A percentile compares a stretch with the other conserved stretches of the same genome.
Conservation (phyloP, 2,329 filamentous ascomycete species). For the Xylariaceae sp. region DNA sequence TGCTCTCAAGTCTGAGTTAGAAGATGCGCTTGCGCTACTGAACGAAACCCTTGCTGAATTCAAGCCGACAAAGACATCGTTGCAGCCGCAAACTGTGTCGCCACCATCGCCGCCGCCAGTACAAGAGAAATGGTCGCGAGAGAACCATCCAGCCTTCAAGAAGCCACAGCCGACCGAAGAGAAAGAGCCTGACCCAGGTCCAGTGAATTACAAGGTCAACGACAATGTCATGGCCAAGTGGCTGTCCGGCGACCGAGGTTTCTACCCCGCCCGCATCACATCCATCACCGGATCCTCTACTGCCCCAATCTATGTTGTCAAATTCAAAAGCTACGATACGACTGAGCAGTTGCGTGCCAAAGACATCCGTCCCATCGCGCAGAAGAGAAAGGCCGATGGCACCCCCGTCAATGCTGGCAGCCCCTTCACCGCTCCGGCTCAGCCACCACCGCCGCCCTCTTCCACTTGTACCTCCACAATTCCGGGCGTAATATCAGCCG, state of each 20-base stretch:
- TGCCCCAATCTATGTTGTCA: conserved; percentile 88
- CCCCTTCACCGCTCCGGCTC: conserved; percentile 32
- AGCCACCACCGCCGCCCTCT: conserved; percentile 26
- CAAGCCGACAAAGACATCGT: conserved; percentile 52
- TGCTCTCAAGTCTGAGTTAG: conserved; percentile 72
- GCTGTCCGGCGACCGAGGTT: conserved; percentile 80
- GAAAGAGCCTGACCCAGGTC: conserved; percentile 46
- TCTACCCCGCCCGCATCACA: conserved; percentile 88
- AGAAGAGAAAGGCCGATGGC: conserved; percentile 83
- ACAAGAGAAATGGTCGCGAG: conserved; percentile 70
- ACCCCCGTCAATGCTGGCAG: conserved; percentile 47
- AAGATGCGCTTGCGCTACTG: conserved; percentile 72
- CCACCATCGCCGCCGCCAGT: conserved; percentile 47
- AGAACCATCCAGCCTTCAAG: conserved; percentile 73
- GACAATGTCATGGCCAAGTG: conserved; percentile 88
- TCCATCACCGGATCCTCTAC: conserved; percentile 89
- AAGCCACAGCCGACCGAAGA: conserved; percentile 48
- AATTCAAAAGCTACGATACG: conserved; percentile 85
- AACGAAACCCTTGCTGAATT: conserved; percentile 77
- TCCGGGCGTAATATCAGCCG: conserved; percentile 49
- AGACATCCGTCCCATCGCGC: conserved; percentile 75
- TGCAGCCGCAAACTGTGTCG: conserved; percentile 38
- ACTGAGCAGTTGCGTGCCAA: conserved; percentile 76
- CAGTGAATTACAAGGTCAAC: conserved; percentile 71
- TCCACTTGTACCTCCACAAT: conserved; percentile 33